phyloP scores from a whole-genome alignment of 805 yeast species.

The Wickerhamiella sorbophila region DNA sequence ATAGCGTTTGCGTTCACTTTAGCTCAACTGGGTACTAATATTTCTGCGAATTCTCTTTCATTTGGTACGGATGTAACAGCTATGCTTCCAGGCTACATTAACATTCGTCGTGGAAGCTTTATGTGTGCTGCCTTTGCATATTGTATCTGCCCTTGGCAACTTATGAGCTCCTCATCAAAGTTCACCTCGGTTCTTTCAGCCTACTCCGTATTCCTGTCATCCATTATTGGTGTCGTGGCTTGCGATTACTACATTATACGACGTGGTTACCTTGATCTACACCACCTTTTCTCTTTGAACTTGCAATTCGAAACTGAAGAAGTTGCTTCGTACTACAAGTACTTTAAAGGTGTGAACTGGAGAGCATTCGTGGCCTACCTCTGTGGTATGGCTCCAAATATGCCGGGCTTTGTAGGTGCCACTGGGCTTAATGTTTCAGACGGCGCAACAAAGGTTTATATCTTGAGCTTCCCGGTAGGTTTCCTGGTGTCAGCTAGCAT shows the following conservation, averaged over 20 bases:
- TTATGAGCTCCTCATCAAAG: constrained; percentile 50
- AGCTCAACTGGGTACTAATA: constrained; percentile 34
- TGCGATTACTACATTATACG: constrained; percentile 60
- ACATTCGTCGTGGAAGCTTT: constrained; percentile 66
- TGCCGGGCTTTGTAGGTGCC: constrained; percentile 75
- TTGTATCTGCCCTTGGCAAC: constrained; percentile 72
- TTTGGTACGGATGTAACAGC: constrained; percentile 38
- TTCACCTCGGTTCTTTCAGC: constrained; percentile 73
- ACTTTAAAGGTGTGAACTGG: constrained; percentile 64
- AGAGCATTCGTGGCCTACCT: constrained; percentile 70
- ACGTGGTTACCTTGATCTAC: constrained; percentile 51
- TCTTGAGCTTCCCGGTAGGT: constrained; percentile 66
- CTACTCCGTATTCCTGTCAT: constrained; percentile 66
- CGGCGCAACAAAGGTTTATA: constrained; percentile 63
- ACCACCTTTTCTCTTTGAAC: constrained; percentile 46
- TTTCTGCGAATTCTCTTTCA: constrained; percentile 35
- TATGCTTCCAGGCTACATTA: constrained; percentile 33
- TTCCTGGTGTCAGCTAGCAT: constrained; percentile 43
- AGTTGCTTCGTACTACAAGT: constrained; percentile 39
- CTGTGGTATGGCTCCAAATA: constrained; percentile 68
- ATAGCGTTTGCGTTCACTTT: constrained; percentile 52
- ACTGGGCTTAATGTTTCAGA: constrained; percentile 54
- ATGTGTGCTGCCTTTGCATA: constrained; percentile 60
- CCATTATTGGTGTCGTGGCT: constrained; percentile 58
- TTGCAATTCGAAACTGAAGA: background rate